Evolutionary conservation across 2,329 filamentous ascomycete species (phyloP).

Genomic region (Penicillium sp.): DNA sequence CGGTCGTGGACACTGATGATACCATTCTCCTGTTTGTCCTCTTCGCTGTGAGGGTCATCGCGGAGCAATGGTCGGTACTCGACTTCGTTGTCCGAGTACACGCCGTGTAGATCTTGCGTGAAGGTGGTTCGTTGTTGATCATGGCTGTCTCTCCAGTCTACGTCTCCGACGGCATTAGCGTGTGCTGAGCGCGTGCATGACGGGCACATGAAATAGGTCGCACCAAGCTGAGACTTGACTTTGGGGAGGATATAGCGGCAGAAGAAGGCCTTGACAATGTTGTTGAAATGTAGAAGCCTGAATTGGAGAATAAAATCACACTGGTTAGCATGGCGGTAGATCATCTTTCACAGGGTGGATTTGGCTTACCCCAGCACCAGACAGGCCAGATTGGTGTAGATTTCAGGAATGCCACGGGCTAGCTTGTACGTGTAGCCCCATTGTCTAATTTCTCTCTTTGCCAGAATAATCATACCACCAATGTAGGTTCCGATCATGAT

Average conservation of each 20-base stretch:
- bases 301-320: background rate
- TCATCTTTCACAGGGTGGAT: background rate
- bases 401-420: background rate
- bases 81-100: background rate
- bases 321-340: background rate
- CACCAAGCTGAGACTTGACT: background rate
- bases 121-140: conserved; percentile 1
- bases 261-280: background rate
- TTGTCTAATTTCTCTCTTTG: background rate
- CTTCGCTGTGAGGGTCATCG: background rate
- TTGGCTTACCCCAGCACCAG: background rate
- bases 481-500: conserved; percentile 1
- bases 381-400: conserved; percentile 3
- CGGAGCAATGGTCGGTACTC: background rate
- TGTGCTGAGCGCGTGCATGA: background rate
- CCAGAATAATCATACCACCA: background rate
- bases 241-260: background rate
- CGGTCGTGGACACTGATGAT: background rate
- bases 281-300: background rate
- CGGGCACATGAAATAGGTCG: background rate
- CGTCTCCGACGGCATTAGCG: background rate
- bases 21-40: background rate
- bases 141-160: conserved; percentile 1
- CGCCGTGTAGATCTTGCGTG: conserved; percentile 1
- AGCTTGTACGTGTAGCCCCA: conserved; percentile 1